Evolutionary conservation across 345 rosid genomes (phyloP), one percentile per base, ranked within the genome.

Genomic region (Populus euphratica): DNA sequence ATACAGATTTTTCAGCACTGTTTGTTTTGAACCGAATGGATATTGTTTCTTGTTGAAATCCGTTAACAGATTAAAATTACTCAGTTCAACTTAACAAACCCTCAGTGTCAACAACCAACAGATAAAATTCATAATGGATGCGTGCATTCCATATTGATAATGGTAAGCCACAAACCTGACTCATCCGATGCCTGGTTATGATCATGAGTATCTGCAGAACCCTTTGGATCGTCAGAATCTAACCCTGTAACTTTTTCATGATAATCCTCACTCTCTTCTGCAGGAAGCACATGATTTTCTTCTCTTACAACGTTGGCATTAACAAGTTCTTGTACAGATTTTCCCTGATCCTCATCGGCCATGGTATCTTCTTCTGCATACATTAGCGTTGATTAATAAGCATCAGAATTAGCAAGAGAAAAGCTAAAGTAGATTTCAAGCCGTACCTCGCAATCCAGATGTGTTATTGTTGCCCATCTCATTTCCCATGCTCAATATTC

Each of bases 381-480:
- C 72, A 54, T 64, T 66, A 44, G 56, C 35, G 31, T 69, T 56
- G 43, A 64, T 12, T 20, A 25, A 71, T 6, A 36, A 70, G 39
- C 72, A 66, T 69, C 59, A 27, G 52, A 11, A 47, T 43, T 11
- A 38, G 17, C 62, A 76, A 76, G 20, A 20, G 35, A 12, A 70
- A 50, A 76, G 25, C 38, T 25, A 11, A 72, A 50, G 8, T 18
- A 31, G 4, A 68, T 33, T 18, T 13, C 6, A 66, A 49, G 14
- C 12, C 35, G 29, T 75, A 88, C 93, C 90, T 79, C 52, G 81
- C 69, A 89, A 76, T 35, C 82, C 86, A 39, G 90, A 84, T 17
- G 92, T 79, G 85, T 86, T 89, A 67, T 69, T 87, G 86, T 89
- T 89, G 27, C 93, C 91, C 92, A 88, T 88, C 83, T 89, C 92